A percentile compares a stretch with the other conserved stretches of the same genome.
phyloP scores from a whole-genome alignment of 257 asterid genomes.

The Leonotis leonurus region DNA sequence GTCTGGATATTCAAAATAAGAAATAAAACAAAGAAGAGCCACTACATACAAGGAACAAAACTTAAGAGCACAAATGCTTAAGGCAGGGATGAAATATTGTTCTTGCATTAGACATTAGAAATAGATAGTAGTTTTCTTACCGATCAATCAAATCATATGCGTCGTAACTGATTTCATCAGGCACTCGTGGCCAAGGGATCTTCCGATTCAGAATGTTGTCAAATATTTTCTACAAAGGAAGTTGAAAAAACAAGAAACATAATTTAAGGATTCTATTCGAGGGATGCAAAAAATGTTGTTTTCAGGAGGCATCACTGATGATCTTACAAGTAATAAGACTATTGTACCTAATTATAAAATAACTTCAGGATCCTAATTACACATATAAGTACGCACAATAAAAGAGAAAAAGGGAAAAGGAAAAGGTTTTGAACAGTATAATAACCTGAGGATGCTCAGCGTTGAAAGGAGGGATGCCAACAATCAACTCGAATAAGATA shows the following conservation, averaged over 20 bases:
- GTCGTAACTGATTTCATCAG: slow-evolving; percentile 87
- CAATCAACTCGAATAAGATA: slow-evolving; percentile 87
- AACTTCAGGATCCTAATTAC: too few relatives aligned
- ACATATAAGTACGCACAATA: too few relatives aligned
- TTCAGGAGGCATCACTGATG: too few relatives aligned
- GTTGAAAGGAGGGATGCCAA: slow-evolving; percentile 98
- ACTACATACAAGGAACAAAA: not conserved
- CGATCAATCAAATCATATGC: slow-evolving; percentile 82
- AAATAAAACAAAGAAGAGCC: not conserved
- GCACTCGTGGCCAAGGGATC: slow-evolving; percentile 89
- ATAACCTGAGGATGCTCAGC: slow-evolving; percentile 98
- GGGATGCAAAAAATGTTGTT: too few relatives aligned
- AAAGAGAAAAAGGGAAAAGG: not conserved
- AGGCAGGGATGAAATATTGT: not conserved
- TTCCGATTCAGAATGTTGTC: slow-evolving; percentile 93
- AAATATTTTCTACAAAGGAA: slow-evolving; percentile 64
- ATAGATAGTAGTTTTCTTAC: slow-evolving; percentile 37
- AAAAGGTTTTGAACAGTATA: slow-evolving; percentile 16
- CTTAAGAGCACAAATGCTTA: not conserved
- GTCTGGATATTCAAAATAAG: not conserved
- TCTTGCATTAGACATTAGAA: slow-evolving; percentile 4
- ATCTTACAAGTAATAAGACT: too few relatives aligned
- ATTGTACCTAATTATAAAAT: too few relatives aligned
- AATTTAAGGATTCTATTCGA: not conserved
- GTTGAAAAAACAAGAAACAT: slow-evolving; percentile 10